A percentile compares a stretch with the other conserved stretches of the same genome.
phyloP scores from a whole-genome alignment of 192 early-diverging fungal genomes.

The Chytriomyces hyalinus region DNA sequence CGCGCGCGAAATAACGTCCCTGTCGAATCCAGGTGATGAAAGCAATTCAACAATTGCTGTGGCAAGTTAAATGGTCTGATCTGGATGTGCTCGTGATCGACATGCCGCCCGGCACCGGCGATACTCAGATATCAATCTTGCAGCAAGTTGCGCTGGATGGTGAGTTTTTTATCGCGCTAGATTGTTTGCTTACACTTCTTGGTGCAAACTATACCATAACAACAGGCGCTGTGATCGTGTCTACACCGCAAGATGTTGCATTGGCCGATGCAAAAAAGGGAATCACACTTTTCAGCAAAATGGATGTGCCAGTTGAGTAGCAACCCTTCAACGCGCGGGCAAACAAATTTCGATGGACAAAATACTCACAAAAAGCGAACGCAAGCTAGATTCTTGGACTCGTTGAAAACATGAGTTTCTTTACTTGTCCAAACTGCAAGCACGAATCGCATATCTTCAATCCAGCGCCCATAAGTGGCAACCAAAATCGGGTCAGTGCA shows the following conservation, averaged over 20 bases:
- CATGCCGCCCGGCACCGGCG: constrained; percentile 93
- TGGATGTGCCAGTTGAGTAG: constrained; percentile 72
- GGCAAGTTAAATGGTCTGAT: constrained; percentile 80
- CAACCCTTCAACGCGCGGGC: background rate
- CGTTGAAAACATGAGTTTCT: constrained; percentile 88
- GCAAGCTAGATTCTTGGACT: constrained; percentile 76
- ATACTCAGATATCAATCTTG: constrained; percentile 81
- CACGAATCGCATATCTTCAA: constrained; percentile 79
- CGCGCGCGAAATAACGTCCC: background rate
- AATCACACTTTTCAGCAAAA: constrained; percentile 81
- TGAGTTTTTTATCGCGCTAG: constrained; percentile 24
- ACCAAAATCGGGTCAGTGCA: constrained; percentile 56
- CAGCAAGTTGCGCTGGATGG: constrained; percentile 76
- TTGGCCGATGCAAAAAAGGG: constrained; percentile 80
- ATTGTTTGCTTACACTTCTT: background rate
- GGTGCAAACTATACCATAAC: too few relatives aligned
- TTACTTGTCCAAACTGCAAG: constrained; percentile 78
- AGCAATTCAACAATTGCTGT: constrained; percentile 82
- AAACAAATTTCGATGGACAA: too few relatives aligned
- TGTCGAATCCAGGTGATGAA: constrained; percentile 73
- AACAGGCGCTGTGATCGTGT: constrained; percentile 80
- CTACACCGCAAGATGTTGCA: constrained; percentile 91
- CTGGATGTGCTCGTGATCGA: constrained; percentile 85
- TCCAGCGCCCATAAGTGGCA: constrained; percentile 47
- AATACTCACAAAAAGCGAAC: background rate